Percentiles rank a stretch among this genome's conserved stretches.
These are phyloP conservation scores for Apiospora rasikravindrae DNA, from an alignment of 2,329 filamentous ascomycete genomes.

Conservation along the genomic window DNA sequence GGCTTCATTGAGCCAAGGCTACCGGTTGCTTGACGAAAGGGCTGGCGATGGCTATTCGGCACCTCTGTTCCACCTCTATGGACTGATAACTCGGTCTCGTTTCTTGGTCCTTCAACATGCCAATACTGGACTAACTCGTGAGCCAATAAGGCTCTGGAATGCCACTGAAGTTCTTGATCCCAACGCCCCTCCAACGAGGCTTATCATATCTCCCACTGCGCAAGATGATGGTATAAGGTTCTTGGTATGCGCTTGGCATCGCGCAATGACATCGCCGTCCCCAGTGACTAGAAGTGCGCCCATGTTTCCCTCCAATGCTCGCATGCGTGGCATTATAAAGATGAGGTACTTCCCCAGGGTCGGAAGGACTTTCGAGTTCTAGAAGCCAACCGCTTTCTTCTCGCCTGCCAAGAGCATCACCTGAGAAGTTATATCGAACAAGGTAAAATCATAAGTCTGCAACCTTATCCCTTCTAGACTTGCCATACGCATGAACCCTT, in stretches of 20 bases:
- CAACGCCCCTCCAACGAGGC: background rate
- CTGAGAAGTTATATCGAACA: background rate
- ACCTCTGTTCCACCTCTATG: conserved; percentile 17
- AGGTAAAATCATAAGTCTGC: background rate
- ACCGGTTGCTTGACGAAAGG: conserved; percentile 9
- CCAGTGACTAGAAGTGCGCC: background rate
- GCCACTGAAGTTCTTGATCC: background rate
- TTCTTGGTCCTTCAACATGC: conserved; percentile 18
- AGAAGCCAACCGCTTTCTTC: conserved; percentile 18
- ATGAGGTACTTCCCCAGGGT: conserved; percentile 12
- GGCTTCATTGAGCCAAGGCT: conserved; percentile 19
- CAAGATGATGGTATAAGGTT: conserved; percentile 24
- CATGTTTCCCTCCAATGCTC: background rate
- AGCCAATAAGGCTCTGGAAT: conserved; percentile 21
- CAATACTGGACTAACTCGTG: conserved; percentile 5
- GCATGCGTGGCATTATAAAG: conserved; percentile 16
- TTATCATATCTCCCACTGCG: conserved; percentile 13
- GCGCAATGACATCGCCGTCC: conserved; percentile 2
- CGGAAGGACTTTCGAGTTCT: background rate
- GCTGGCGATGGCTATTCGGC: conserved; percentile 21
- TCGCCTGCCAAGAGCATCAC: conserved; percentile 7
- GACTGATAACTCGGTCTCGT: conserved; percentile 1
- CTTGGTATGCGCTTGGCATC: conserved; percentile 22
- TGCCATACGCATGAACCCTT: background rate
- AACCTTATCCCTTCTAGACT: background rate